Evolutionary conservation across 345 rosid genomes (phyloP), one percentile per base, ranked within the genome.

Genomic region (Citrus inodora): DNA sequence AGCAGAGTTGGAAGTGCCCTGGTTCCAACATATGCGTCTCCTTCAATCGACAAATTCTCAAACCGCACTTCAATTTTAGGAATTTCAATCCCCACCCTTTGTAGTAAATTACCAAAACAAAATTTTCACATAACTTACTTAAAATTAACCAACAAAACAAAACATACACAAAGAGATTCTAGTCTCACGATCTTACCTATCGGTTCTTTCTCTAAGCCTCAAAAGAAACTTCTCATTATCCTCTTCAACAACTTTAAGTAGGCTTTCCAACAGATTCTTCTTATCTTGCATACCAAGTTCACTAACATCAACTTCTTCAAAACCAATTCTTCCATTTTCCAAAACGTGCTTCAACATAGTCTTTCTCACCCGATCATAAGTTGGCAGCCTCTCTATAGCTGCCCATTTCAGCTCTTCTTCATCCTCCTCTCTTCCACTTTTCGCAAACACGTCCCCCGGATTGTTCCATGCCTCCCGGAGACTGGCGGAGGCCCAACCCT

Each of bases 341-440:
- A 78, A 48, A 48, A 81, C 87, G 24, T 85, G 88, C 78, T 73
- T 83, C 48, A 87, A 56, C 68, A 87, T 71, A 5, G 87, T 84
- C 65, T 72, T 88, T 71, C 78, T 86, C 64, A 90, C 21, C 40
- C 93, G 76, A 72, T 87, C 84, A 74, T 85, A 83, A 2, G 92
- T 90, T 9, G 93, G 90, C 70, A 88, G 84, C 71, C 89, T 85
- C 82, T 90, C 93, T 4, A 90, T 87, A 38, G 93, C 88, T 10
- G 90, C 92, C 92, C 91, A 87, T 74, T 80, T 86, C 27, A 90
- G 86, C 82, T 84, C 89, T 24, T 88, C 92, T 70, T 81, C 90
- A 58, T 88, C 93, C 51, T 86, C 85, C 33, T 84, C 84, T 68
- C 87, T 82, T 46, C 76, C 80, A 37, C 87, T 83, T 76, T 78